phyloP scores from a whole-genome alignment of 1,139 yeast genomes.

The Pichia kudriavzevii region DNA sequence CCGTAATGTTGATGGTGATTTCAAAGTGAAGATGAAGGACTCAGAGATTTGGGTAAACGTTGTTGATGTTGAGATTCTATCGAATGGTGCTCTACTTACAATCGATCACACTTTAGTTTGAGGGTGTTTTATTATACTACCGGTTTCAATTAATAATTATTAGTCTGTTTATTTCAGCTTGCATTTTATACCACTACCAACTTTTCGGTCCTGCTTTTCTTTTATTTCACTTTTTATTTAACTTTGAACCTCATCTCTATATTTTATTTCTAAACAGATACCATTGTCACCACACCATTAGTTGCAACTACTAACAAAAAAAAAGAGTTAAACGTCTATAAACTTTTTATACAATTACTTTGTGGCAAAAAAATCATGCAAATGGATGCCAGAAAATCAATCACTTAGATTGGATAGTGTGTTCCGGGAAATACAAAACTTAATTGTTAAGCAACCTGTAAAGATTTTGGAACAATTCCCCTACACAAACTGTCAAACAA shows the following conservation, averaged over 20 bases:
- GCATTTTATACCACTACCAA: too few relatives aligned
- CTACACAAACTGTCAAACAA: constrained; percentile 52
- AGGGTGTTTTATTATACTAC: neutral
- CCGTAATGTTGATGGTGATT: constrained; percentile 35
- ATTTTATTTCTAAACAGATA: too few relatives aligned
- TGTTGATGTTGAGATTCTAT: constrained; percentile 37
- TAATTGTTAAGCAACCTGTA: constrained; percentile 14
- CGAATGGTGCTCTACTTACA: constrained; percentile 53
- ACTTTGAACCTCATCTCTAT: neutral
- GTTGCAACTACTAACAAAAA: too few relatives aligned
- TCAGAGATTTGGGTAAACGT: constrained; percentile 35
- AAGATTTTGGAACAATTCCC: constrained; percentile 19
- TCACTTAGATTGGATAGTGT: too few relatives aligned
- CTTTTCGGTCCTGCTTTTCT: neutral
- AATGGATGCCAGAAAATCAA: neutral
- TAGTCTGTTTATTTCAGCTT: neutral
- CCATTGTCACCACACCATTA: too few relatives aligned
- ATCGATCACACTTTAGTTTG: constrained; percentile 36
- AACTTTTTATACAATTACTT: too few relatives aligned
- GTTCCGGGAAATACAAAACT: too few relatives aligned
- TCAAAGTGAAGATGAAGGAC: constrained; percentile 32
- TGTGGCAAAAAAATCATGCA: neutral
- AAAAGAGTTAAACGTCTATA: too few relatives aligned
- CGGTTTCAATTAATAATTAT: too few relatives aligned
- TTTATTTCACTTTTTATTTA: neutral